Base-by-base conservation (phyloP, 2,329 filamentous ascomycete genomes). In the Pseudogymnoascus verrucosus region DNA sequence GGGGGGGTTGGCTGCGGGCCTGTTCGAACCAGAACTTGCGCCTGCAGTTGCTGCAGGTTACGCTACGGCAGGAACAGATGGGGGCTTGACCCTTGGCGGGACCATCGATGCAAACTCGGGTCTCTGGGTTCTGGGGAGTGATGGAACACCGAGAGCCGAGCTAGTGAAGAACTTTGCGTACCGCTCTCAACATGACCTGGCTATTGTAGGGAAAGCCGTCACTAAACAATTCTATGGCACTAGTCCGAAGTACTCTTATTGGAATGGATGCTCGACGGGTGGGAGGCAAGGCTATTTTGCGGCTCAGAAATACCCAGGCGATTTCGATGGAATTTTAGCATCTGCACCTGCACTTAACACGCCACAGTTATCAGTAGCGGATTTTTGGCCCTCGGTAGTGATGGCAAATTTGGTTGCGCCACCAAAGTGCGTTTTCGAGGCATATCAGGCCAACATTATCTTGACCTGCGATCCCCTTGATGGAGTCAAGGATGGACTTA, bases 261-360 rank as follows among this genome's bases (percentile, higher is more conserved):
- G 28, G n/a, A 23, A 19, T 21, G 61, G 61, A 14, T 57, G 61
- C 28, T 62, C 61, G 16, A 62, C 61, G 10, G 61, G 61, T n/a
- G 61, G 61, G 4, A 51, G 61, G 16, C 61, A 62, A 34, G 61
- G 61, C 14, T 23, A 23, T 16, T 10, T 40, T 14, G 37, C 40
- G 5, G 61, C 61, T n/a, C 37, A 54, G 61, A n/a, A 21, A 40
- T 54, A 57, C 28, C 61, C 61, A 23, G 21, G 4, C 10, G 28
- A 54, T 12, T 62, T 31, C 26, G 40, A 62, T 34, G 40, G 61
- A 28, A 62, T 62, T 14, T 14, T 62, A 4, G 61, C 61, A 23
- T 21, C 7, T 3, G 36, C 61, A 28, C 61, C 61, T 10, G 61
- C 40, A 12, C 14, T 62, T 14, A 14, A 14, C 14, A 12, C 12